Evolutionary conservation across 495 filamentous ascomycete species (phyloP).

Genomic region (Talaromyces adpressus): DNA sequence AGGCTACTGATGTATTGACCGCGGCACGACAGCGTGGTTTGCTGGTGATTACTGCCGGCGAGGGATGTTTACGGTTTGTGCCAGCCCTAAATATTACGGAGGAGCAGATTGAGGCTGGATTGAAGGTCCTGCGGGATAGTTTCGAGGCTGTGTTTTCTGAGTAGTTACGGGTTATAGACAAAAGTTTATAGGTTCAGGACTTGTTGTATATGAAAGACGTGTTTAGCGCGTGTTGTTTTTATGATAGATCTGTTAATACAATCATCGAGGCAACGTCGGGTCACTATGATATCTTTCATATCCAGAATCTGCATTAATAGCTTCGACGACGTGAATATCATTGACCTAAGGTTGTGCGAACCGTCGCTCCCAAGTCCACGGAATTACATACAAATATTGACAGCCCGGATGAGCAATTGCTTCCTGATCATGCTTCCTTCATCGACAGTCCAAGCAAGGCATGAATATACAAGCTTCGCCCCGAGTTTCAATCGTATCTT

Average conservation of each 20-base stretch:
- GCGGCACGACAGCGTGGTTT: conserved; percentile 84
- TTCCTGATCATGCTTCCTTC: no score
- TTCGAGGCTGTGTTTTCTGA: conserved; percentile 3
- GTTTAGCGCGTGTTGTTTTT: background rate
- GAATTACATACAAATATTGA: no score
- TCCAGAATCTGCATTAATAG: no score
- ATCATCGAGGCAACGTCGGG: no score
- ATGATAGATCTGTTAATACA: background rate
- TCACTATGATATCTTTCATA: no score
- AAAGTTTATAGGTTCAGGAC: background rate
- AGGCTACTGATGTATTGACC: conserved; percentile 56
- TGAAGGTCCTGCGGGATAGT: conserved; percentile 63
- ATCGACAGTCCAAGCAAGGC: no score
- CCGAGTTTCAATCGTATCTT: no score
- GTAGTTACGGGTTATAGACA: background rate
- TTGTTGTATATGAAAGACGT: background rate
- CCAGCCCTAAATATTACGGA: conserved; percentile 72
- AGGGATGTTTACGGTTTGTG: conserved; percentile 81
- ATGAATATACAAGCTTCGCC: no score
- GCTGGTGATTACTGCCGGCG: conserved; percentile 85
- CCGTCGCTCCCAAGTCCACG: no score
- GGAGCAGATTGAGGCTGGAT: conserved; percentile 65
- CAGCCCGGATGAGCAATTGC: no score
- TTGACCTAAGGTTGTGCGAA: no score
- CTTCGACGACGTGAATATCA: no score